phyloP scores from a whole-genome alignment of 2,329 filamentous ascomycete species.

The Aspergillus caelatus region DNA sequence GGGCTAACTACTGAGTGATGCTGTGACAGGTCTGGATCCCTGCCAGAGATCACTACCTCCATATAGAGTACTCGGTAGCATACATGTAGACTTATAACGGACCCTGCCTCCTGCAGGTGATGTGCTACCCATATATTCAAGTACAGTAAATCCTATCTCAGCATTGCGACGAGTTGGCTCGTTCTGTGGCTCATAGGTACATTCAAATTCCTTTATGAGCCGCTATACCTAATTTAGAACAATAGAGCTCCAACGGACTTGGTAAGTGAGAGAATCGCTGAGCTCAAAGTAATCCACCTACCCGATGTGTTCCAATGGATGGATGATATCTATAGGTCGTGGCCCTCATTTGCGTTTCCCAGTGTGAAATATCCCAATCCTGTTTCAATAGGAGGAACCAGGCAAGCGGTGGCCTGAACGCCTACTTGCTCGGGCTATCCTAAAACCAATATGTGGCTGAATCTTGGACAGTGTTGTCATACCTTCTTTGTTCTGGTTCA shows the following conservation, averaged over 20 bases:
- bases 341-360: background rate
- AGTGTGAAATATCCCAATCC: background rate
- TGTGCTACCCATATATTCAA: background rate
- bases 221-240: background rate
- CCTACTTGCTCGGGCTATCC: background rate
- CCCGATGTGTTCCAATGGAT: background rate
- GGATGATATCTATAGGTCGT: background rate
- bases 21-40: background rate
- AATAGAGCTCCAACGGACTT: background rate
- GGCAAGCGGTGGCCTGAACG: background rate
- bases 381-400: background rate
- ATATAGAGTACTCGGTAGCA: background rate
- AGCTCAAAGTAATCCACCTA: background rate
- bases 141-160: background rate
- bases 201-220: background rate
- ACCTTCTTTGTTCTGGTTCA: background rate
- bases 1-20: background rate
- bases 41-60: background rate
- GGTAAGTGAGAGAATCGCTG: no score
- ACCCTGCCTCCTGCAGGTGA: background rate
- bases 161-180: background rate
- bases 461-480: background rate
- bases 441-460: background rate
- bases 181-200: background rate
- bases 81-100: background rate